Conservation (phyloP, 2,329 filamentous ascomycete genomes). For the Apiospora kogelbergensis region DNA sequence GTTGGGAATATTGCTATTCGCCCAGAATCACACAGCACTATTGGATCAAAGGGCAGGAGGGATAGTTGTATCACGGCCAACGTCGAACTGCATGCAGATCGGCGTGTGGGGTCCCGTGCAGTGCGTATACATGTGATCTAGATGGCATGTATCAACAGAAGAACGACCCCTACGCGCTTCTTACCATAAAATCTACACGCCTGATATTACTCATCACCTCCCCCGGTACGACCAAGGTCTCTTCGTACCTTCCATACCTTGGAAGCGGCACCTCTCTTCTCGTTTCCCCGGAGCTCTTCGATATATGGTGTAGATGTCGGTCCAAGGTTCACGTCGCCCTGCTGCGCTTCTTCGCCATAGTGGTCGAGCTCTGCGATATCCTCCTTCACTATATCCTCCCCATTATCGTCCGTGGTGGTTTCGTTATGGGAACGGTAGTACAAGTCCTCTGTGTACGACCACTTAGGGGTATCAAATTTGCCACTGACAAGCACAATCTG, state of each 20-base stretch:
- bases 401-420: slow-evolving; percentile 21
- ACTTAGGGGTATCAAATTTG: slow-evolving; percentile 66
- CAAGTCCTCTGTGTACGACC: slow-evolving; percentile 68
- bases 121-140: too few relatives aligned
- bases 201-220: slow-evolving; percentile 15
- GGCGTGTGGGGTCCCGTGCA: too few relatives aligned
- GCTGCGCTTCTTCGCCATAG: not conserved
- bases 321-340: slow-evolving; percentile 11
- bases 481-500: slow-evolving; percentile 65
- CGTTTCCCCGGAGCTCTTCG: slow-evolving; percentile 53
- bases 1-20: too few relatives aligned
- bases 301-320: slow-evolving; percentile 55
- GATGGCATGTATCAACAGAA: too few relatives aligned
- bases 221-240: slow-evolving; percentile 51
- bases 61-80: too few relatives aligned
- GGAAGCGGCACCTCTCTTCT: slow-evolving; percentile 57
- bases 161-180: too few relatives aligned
- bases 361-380: slow-evolving; percentile 35
- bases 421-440: slow-evolving; percentile 33
- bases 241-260: slow-evolving; percentile 64
- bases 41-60: too few relatives aligned
- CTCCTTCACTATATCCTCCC: slow-evolving; percentile 28
- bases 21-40: too few relatives aligned
- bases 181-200: too few relatives aligned
- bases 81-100: too few relatives aligned